Conservation (phyloP, 805 yeast species). For the Lipomyces spencermartinsiae region DNA sequence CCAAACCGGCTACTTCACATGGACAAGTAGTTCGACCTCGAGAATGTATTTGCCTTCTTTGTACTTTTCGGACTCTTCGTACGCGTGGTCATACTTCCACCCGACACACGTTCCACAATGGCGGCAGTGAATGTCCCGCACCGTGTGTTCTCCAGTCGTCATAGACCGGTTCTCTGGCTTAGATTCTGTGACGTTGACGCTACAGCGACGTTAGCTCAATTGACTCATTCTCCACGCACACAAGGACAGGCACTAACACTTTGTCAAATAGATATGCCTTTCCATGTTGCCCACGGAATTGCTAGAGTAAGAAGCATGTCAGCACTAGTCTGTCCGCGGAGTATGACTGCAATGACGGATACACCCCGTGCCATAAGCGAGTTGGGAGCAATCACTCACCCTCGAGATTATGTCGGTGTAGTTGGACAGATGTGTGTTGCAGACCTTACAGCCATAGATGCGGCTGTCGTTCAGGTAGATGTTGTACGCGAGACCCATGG, state of each 20-base stretch:
- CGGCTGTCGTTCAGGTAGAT: constrained; percentile 47
- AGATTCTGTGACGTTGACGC: constrained; percentile 53
- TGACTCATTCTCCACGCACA: not conserved
- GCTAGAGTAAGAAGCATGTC: constrained; percentile 38
- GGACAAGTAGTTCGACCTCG: constrained; percentile 48
- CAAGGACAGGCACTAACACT: constrained; percentile 46
- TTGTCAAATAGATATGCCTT: constrained; percentile 60
- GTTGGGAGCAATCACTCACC: constrained; percentile 39
- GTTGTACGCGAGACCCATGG: constrained; percentile 58
- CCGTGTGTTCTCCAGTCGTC: constrained; percentile 66
- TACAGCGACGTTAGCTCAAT: constrained; percentile 16
- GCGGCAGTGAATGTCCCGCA: constrained; percentile 62
- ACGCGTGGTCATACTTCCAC: constrained; percentile 66
- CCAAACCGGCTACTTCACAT: constrained; percentile 16
- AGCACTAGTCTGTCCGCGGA: not conserved
- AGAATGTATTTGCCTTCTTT: constrained; percentile 68
- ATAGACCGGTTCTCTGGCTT: constrained; percentile 53
- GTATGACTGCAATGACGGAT: not conserved
- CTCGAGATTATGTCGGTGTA: constrained; percentile 49
- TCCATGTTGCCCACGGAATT: constrained; percentile 64
- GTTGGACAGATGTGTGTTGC: constrained; percentile 53
- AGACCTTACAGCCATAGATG: constrained; percentile 50
- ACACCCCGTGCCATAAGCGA: not conserved
- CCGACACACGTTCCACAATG: constrained; percentile 63
- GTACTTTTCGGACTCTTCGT: constrained; percentile 54